A percentile compares a stretch with the other conserved stretches of the same genome.
These are phyloP conservation scores for Stropharia rugosoannulata DNA, from an alignment of 768 basidiomycete species.

Conservation along the genomic window DNA sequence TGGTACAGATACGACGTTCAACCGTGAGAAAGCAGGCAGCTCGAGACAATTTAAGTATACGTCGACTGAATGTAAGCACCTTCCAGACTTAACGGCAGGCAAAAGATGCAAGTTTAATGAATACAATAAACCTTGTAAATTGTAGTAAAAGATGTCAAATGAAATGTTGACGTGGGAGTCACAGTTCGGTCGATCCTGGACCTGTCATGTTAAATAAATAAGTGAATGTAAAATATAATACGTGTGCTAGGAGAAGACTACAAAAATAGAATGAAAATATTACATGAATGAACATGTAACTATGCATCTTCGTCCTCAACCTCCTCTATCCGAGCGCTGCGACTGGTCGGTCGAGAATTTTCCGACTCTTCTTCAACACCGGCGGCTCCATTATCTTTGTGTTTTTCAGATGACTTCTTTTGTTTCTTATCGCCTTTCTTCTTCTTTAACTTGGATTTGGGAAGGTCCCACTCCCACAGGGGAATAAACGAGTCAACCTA, in stretches of 20 bases:
- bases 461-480: conserved; percentile 94
- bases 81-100: too few species aligned
- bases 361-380: conserved; percentile 48
- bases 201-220: too few species aligned
- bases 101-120: too few species aligned
- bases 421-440: conserved; percentile 57
- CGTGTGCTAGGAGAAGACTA: background rate
- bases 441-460: conserved; percentile 74
- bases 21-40: too few species aligned
- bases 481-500: conserved; percentile 98
- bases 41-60: too few species aligned
- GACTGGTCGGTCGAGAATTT: conserved; percentile 39
- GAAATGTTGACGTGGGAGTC: too few species aligned
- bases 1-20: too few species aligned
- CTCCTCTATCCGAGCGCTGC: conserved; percentile 46
- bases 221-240: conserved; percentile 12
- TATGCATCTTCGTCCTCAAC: conserved; percentile 34
- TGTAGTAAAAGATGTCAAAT: too few species aligned
- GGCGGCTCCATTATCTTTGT: conserved; percentile 40
- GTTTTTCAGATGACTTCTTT: conserved; percentile 42
- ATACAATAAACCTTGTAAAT: too few species aligned
- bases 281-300: conserved; percentile 12
- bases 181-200: too few species aligned
- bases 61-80: too few species aligned
- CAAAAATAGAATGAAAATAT: conserved; percentile 3